Conservation (phyloP, 176 grass and related monocot genomes). For the Eleusine coracana region DNA sequence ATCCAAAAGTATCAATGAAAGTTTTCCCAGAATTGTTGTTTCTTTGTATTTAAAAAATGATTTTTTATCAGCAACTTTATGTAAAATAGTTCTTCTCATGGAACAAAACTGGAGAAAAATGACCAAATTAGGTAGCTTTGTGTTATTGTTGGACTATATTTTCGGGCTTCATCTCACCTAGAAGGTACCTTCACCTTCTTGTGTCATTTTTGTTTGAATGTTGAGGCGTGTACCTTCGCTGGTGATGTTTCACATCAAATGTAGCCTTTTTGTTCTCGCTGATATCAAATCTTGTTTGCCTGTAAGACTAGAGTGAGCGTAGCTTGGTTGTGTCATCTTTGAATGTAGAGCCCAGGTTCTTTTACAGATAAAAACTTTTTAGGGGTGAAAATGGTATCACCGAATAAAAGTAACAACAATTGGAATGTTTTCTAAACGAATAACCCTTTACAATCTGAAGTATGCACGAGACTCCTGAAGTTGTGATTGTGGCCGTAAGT, state of each 20-base stretch:
- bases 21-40: neutral
- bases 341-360: no score
- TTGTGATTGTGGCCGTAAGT: no score
- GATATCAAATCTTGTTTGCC: no score
- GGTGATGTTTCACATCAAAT: neutral
- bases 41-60: neutral
- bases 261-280: no score
- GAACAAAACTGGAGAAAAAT: neutral
- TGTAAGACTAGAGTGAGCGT: no score
- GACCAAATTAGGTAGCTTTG: neutral
- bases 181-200: neutral
- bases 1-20: constrained; percentile 53
- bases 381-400: no score
- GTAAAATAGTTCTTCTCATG: neutral
- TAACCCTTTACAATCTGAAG: no score
- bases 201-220: neutral
- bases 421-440: no score
- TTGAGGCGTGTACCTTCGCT: neutral
- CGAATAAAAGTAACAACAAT: no score
- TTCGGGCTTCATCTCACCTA: neutral
- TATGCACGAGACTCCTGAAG: no score
- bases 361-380: no score
- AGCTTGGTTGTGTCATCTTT: no score
- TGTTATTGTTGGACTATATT: neutral
- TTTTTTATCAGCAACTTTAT: neutral